Evolutionary conservation across 345 rosid genomes (phyloP), one percentile per base, ranked within the genome.

Genomic region (Syzygium jambos): DNA sequence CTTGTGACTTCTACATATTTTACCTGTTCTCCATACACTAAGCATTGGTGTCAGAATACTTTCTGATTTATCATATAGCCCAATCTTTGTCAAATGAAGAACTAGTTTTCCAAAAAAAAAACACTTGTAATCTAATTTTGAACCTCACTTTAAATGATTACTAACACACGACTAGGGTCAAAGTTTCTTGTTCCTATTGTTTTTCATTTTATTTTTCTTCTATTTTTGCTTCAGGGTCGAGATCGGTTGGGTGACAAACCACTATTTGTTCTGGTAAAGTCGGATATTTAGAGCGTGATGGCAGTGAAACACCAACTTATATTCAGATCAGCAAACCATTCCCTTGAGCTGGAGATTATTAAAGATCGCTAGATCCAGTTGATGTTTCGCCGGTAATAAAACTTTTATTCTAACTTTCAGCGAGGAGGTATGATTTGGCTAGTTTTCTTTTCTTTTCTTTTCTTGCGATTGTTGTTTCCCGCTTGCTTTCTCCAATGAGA

Each of bases 161-260:
- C 22, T 23, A 68, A 30, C 19, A 23, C 25, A 21, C 2, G 27
- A 57, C 38, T 63, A 63, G 4, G 29, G 80, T 65, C 78, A 52
- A 63, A 56, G 46, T 57, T 78, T 61, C 34, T 41, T 3, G 34
- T 15, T 16, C 87, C 27, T 54, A 30, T 51, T n/a, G 13, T 84
- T 83, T 85, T 89, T 34, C 82, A 38, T 61, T 46, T 38, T 7
- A 43, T 21, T 14, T 87, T 43, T 51, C 41, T 53, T 43, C 19
- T 84, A 54, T 84, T 89, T 34, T 85, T 89, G 56, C 92, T 90
- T 52, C 93, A 97, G 95, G 99, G 99, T 52, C 93, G 94, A 88
- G 96, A 96, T 25, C 93, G 93, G 55, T 88, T 98, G 87, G 98
- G 96, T 85, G 95, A 93, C 86, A 94, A 91, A 12, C 96, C 99